A percentile compares a stretch with the other conserved stretches of the same genome.
These are phyloP conservation scores for Lepiota subincarnata DNA, from an alignment of 768 basidiomycete genomes.

Conservation along the genomic window DNA sequence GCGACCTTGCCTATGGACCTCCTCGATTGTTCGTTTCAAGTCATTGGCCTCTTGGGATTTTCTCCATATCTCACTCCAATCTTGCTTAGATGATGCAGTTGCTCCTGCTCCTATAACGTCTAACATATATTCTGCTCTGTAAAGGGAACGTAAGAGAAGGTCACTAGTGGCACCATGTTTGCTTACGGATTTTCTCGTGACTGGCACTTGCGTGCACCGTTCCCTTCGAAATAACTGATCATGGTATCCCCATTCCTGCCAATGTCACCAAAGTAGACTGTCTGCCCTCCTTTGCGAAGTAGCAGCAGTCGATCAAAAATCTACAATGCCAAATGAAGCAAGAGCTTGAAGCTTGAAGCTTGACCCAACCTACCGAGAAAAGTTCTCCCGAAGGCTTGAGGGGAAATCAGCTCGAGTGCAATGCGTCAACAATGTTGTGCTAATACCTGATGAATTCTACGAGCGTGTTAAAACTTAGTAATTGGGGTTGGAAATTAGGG, in stretches of 20 bases:
- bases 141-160: too few relatives aligned
- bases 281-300: slow-evolving; percentile 70
- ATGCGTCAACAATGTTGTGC: slow-evolving; percentile 59
- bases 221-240: slow-evolving; percentile 69
- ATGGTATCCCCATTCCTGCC: slow-evolving; percentile 62
- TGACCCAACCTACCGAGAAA: background rate
- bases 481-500: background rate
- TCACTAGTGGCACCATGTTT: background rate
- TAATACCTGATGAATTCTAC: slow-evolving; percentile 57
- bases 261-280: slow-evolving; percentile 70
- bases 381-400: slow-evolving; percentile 3
- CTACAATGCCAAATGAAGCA: background rate
- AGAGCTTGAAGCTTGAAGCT: too few relatives aligned
- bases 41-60: slow-evolving; percentile 40
- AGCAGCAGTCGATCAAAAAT: slow-evolving; percentile 77
- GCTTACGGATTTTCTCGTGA: slow-evolving; percentile 67
- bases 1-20: slow-evolving; percentile 46
- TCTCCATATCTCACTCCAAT: slow-evolving; percentile 59
- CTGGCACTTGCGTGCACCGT: slow-evolving; percentile 60
- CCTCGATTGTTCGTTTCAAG: slow-evolving; percentile 35
- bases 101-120: slow-evolving; percentile 75
- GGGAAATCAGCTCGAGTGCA: background rate
- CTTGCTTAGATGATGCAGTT: slow-evolving; percentile 44
- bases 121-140: slow-evolving; percentile 59
- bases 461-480: background rate